phyloP scores from a whole-genome alignment of 129 eudicot genomes.

The Chrysanthemum makinoi region DNA sequence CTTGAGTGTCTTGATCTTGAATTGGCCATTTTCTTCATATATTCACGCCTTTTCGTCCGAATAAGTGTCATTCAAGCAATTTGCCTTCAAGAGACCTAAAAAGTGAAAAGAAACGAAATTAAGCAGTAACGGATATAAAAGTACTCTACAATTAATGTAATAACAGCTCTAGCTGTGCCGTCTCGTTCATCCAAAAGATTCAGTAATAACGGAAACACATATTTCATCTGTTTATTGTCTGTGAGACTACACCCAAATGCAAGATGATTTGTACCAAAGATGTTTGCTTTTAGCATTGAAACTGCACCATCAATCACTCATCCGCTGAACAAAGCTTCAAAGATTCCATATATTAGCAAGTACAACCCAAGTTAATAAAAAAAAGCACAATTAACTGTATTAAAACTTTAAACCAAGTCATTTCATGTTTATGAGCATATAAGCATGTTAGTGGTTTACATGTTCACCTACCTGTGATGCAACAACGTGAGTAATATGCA shows the following conservation, averaged over 20 bases:
- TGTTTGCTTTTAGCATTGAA: constrained; percentile 59
- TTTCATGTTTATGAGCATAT: too few relatives aligned
- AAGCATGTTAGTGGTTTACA: too few relatives aligned
- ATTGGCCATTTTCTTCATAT: too few relatives aligned
- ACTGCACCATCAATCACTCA: constrained; percentile 66
- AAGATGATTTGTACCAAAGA: constrained; percentile 50
- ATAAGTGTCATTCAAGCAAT: too few relatives aligned
- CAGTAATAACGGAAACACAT: constrained; percentile 51
- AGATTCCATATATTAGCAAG: constrained; percentile 24
- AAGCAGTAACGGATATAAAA: too few relatives aligned
- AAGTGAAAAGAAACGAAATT: too few relatives aligned
- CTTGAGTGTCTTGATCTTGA: too few relatives aligned
- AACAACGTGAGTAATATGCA: constrained; percentile 54
- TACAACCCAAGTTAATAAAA: constrained; percentile 4
- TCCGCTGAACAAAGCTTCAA: constrained; percentile 63
- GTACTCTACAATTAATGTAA: constrained; percentile 66
- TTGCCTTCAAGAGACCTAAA: too few relatives aligned
- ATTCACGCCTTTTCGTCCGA: too few relatives aligned
- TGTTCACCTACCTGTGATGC: constrained; percentile 59
- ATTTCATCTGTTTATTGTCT: constrained; percentile 55
- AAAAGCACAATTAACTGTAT: too few relatives aligned
- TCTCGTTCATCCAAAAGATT: constrained; percentile 76
- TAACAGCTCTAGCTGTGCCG: constrained; percentile 73
- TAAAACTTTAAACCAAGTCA: too few relatives aligned
- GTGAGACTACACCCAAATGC: constrained; percentile 38